A percentile compares a stretch with the other conserved stretches of the same genome.
phyloP scores from a whole-genome alignment of 2,329 filamentous ascomycete genomes.

The Paraphoma chrysanthemicola region DNA sequence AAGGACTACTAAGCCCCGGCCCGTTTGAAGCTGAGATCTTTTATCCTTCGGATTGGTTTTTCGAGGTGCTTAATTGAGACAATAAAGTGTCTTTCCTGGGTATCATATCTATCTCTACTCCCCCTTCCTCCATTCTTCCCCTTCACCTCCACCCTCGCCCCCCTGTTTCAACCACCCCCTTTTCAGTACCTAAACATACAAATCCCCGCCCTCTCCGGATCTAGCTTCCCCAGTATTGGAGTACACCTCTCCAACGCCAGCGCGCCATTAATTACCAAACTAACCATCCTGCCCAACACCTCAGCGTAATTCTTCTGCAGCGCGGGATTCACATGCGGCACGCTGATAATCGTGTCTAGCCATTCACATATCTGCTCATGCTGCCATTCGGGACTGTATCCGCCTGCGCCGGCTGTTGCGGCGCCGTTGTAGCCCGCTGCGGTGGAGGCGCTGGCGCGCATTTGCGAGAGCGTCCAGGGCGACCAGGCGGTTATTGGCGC shows the following conservation, averaged over 20 bases:
- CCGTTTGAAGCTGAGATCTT: too few relatives aligned
- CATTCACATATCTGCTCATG: constrained; percentile 46
- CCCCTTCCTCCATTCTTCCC: not conserved
- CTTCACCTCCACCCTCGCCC: not conserved
- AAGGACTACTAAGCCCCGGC: too few relatives aligned
- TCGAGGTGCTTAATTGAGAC: too few relatives aligned
- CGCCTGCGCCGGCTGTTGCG: constrained; percentile 7
- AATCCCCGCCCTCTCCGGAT: constrained; percentile 46
- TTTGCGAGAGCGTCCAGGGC: constrained; percentile 44
- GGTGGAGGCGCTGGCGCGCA: constrained; percentile 21
- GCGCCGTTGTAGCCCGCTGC: constrained; percentile 7
- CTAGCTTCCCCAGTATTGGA: constrained; percentile 39
- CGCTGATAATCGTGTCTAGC: constrained; percentile 37
- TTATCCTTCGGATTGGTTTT: too few relatives aligned
- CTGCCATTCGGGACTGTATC: constrained; percentile 14
- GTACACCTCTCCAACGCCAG: constrained; percentile 36
- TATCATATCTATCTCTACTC: too few relatives aligned
- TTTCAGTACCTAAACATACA: constrained; percentile 47
- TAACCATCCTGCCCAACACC: constrained; percentile 41
- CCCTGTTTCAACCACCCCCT: not conserved
- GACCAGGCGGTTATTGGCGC: constrained; percentile 43
- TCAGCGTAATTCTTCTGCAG: constrained; percentile 39
- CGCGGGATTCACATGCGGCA: constrained; percentile 28
- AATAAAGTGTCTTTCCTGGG: too few relatives aligned
- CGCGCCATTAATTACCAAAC: constrained; percentile 48